phyloP scores from a whole-genome alignment of 345 rosid genomes.

The Reutealis trisperma region DNA sequence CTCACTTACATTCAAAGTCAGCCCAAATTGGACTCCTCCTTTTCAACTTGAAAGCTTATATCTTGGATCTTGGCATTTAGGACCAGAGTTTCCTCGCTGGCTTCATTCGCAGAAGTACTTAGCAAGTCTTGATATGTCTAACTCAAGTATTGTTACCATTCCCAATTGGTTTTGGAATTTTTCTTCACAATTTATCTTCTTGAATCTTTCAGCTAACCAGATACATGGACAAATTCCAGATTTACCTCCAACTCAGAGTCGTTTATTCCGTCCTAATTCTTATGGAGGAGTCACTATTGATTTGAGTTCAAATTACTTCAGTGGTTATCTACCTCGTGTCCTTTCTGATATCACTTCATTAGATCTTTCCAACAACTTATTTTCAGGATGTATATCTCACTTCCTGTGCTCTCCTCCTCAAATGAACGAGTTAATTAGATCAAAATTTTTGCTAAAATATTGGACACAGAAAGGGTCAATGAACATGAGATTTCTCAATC shows the following conservation, averaged over 20 bases:
- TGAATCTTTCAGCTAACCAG: neutral
- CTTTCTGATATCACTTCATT: neutral
- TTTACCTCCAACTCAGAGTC: neutral
- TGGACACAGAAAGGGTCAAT: no score
- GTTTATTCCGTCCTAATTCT: neutral
- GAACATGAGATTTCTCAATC: neutral
- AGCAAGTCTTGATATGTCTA: neutral
- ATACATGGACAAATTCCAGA: neutral
- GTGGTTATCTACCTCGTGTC: neutral
- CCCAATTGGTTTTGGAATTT: neutral
- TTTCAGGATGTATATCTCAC: no score
- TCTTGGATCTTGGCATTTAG: neutral
- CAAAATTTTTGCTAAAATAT: no score
- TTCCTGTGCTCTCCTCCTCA: no score
- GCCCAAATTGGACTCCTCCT: slow-evolving; percentile 7
- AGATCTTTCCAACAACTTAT: neutral
- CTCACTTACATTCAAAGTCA: neutral
- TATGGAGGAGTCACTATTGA: neutral
- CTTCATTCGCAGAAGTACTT: neutral
- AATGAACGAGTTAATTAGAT: no score
- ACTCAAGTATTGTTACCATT: neutral
- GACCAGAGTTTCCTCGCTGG: neutral
- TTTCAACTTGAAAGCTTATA: neutral
- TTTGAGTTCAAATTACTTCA: neutral
- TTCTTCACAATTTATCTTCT: neutral